phyloP scores from a whole-genome alignment of 805 yeast species.

The Suhomyces kilbournensis region DNA sequence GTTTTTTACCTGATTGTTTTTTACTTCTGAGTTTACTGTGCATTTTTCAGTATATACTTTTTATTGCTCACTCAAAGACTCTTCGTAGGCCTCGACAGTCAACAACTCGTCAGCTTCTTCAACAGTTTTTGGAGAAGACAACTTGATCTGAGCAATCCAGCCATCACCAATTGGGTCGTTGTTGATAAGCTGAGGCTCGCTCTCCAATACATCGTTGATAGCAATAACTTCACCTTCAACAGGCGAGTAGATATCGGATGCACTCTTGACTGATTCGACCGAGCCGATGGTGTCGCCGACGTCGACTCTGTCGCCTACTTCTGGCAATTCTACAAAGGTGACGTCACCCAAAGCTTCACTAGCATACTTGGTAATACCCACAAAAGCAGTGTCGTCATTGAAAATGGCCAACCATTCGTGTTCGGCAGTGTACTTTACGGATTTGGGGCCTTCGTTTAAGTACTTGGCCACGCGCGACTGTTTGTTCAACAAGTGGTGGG shows the following conservation, averaged over 20 bases:
- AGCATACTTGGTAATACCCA: slow-evolving; percentile 93
- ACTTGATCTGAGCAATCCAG: slow-evolving; percentile 81
- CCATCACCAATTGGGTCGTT: slow-evolving; percentile 91
- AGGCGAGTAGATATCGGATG: slow-evolving; percentile 90
- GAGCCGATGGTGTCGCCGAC: slow-evolving; percentile 86
- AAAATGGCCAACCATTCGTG: slow-evolving; percentile 95
- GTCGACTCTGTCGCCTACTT: slow-evolving; percentile 56
- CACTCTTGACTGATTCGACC: slow-evolving; percentile 92
- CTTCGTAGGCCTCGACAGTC: slow-evolving; percentile 54
- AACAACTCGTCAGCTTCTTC: slow-evolving; percentile 45
- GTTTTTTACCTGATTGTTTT: too few relatives aligned
- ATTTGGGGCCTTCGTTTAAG: slow-evolving; percentile 40
- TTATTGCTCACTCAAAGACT: slow-evolving; percentile 49
- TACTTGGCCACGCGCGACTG: slow-evolving; percentile 40
- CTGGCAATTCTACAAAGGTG: slow-evolving; percentile 89
- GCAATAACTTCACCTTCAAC: slow-evolving; percentile 73
- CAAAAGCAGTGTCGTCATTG: slow-evolving; percentile 74
- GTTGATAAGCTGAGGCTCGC: slow-evolving; percentile 75
- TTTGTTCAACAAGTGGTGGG: slow-evolving; percentile 34
- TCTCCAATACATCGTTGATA: slow-evolving; percentile 63
- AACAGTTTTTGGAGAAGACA: slow-evolving; percentile 39
- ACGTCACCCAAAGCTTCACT: slow-evolving; percentile 97
- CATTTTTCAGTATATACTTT: too few relatives aligned
- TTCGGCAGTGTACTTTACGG: slow-evolving; percentile 72
- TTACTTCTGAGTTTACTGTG: too few relatives aligned